phyloP scores from a whole-genome alignment of 2,329 filamentous ascomycete species.

The Penicillium digitatum region DNA sequence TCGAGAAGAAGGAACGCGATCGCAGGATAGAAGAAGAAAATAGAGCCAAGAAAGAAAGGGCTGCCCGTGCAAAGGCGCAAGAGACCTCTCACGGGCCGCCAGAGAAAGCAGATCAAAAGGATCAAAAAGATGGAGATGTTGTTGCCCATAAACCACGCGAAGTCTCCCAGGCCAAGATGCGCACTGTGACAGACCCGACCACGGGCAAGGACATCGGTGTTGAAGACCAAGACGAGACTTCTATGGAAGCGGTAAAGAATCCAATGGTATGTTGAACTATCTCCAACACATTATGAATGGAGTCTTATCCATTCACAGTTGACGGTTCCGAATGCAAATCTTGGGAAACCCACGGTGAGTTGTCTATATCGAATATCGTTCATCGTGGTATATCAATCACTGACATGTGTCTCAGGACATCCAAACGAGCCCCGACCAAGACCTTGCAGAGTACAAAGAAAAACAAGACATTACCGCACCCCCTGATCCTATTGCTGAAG shows the following conservation, averaged over 20 bases:
- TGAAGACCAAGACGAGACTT: conserved; percentile 69
- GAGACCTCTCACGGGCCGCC: not conserved
- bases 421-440: conserved; percentile 66
- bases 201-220: conserved; percentile 84
- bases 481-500: conserved; percentile 76
- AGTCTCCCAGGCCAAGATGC: conserved; percentile 45
- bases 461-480: conserved; percentile 88
- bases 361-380: not conserved
- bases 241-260: conserved; percentile 66
- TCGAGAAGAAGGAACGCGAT: conserved; percentile 73
- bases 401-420: conserved; percentile 48
- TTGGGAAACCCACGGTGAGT: conserved; percentile 65
- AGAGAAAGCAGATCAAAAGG: conserved; percentile 42
- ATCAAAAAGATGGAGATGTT: conserved; percentile 44
- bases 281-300: not conserved
- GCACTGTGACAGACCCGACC: conserved; percentile 76
- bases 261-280: conserved; percentile 54
- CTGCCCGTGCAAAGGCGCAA: conserved; percentile 26
- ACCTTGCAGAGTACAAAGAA: conserved; percentile 72
- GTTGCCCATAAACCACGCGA: conserved; percentile 49
- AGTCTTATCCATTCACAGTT: conserved; percentile 48
- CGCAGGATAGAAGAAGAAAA: conserved; percentile 61
- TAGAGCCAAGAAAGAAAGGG: conserved; percentile 30
- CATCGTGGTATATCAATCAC: not conserved
- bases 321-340: conserved; percentile 83